Evolutionary conservation across 495 filamentous ascomycete species (phyloP), one percentile per base, ranked within the genome.

Genomic region (Penicillium chermesinum): DNA sequence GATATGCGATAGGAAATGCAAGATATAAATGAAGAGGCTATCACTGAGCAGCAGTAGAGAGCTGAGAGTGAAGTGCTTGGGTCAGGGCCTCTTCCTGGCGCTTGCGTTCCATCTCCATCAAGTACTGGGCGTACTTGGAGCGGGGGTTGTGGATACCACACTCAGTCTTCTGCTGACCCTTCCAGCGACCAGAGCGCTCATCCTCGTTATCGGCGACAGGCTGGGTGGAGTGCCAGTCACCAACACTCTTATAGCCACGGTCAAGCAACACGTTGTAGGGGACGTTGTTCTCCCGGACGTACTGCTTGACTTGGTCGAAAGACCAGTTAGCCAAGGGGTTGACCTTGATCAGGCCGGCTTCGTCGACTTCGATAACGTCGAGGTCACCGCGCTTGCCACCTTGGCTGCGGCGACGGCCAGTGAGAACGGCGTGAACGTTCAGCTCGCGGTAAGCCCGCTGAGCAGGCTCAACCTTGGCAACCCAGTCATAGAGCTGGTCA

Each of bases 301-400:
- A 98, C 27, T 78, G 76, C 67, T 88, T 81, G 38, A 98, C 93
- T 63, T 96, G 86, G 45, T 81, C 69, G 69, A 97, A 97, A 34
- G 82, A 76, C 93, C 93, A 98, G 75, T 94, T 94, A 55, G 89
- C 91, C 36, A 98, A 75, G n/a, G 93, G 94, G 73, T 98, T 98
- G 77, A 98, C 82, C 75, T 98, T 98, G 80, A 97, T 81, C 41
- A 97, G 75, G 35, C 91, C 91, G 39, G 86, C 84, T 46, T 96
- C 91, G 61, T 96, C 90, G 10, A 96, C 76, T 64, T 97, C 93
- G 53, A 98, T 79, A 64, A 98, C 84, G 54, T 86, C 83, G 38
- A 98, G 79, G 55, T 85, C 81, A 39, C 90, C 90, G 36, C 93
- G 84, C 75, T 94, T 88, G 55, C 89, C 94, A 48, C 94, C 94